A percentile compares a stretch with the other conserved stretches of the same genome.
Conservation (phyloP, 2,329 filamentous ascomycete species). For the Stemphylium lycopersici region DNA sequence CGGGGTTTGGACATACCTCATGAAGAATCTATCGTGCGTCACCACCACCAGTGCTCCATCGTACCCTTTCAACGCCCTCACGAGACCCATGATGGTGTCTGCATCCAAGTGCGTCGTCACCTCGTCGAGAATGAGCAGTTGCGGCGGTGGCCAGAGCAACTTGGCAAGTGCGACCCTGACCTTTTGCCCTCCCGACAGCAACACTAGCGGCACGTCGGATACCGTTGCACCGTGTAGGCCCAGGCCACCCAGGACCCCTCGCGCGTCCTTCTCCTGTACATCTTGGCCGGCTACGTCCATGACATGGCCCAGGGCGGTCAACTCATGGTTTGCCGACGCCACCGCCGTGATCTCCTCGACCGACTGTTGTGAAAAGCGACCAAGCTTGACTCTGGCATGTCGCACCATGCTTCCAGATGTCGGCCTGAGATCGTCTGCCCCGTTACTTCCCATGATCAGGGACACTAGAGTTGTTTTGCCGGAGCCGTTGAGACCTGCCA, state of each 20-base stretch:
- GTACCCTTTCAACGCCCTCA: slow-evolving; percentile 70
- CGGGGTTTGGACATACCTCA: slow-evolving; percentile 57
- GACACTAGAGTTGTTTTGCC: slow-evolving; percentile 82
- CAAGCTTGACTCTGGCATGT: slow-evolving; percentile 73
- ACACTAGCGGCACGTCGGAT: slow-evolving; percentile 73
- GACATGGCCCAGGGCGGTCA: slow-evolving; percentile 71
- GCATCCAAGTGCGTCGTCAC: slow-evolving; percentile 86
- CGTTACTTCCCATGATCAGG: slow-evolving; percentile 64
- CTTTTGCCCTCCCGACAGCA: slow-evolving; percentile 79
- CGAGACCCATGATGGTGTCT: slow-evolving; percentile 75
- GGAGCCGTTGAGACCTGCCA: slow-evolving; percentile 79
- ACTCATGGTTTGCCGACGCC: slow-evolving; percentile 56
- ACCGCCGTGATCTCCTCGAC: slow-evolving; percentile 70
- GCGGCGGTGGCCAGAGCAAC: slow-evolving; percentile 71
- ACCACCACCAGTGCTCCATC: slow-evolving; percentile 77
- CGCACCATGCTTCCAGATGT: slow-evolving; percentile 66
- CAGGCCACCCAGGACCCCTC: slow-evolving; percentile 70
- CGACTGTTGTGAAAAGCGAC: slow-evolving; percentile 81
- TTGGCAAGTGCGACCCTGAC: slow-evolving; percentile 69
- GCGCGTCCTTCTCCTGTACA: slow-evolving; percentile 70
- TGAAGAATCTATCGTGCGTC: slow-evolving; percentile 82
- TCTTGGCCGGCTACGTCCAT: slow-evolving; percentile 59
- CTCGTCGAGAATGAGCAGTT: slow-evolving; percentile 78
- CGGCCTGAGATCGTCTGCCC: slow-evolving; percentile 53
- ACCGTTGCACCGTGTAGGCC: slow-evolving; percentile 73